These are phyloP conservation scores for Sporisorium graminicola DNA, from an alignment of 1,284 basidiomycete genomes.

Conservation along the genomic window DNA sequence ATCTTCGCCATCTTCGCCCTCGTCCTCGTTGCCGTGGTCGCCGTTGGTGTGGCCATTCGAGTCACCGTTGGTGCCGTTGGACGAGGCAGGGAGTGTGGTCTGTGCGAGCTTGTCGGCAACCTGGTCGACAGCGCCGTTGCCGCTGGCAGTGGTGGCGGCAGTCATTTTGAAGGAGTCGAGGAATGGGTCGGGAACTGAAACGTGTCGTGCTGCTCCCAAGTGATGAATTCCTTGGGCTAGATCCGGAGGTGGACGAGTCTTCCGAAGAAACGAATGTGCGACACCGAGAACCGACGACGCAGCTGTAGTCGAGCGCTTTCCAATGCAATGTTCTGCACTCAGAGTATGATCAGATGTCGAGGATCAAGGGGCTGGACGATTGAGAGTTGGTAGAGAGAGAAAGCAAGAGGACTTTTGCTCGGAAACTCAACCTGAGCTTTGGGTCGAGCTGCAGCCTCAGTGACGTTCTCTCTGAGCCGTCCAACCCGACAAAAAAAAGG, in stretches of 20 bases:
- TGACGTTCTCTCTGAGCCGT: background rate
- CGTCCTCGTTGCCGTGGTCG: conserved; percentile 13
- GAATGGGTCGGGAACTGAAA: background rate
- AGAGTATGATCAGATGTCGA: background rate
- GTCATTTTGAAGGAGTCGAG: background rate
- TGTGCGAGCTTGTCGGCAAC: conserved; percentile 46
- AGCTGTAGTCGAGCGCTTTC: background rate
- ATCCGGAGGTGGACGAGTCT: background rate
- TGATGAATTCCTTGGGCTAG: background rate
- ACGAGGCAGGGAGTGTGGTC: conserved; percentile 33
- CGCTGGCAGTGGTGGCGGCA: conserved; percentile 19
- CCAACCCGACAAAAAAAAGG: background rate
- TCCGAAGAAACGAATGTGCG: background rate
- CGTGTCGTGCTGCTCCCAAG: background rate
- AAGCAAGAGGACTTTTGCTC: background rate
- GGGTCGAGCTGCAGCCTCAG: background rate
- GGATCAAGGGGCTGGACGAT: background rate
- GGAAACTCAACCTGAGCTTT: conserved; percentile 4
- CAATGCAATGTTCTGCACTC: background rate
- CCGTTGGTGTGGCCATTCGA: conserved; percentile 24
- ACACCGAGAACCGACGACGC: background rate
- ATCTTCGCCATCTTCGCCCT: conserved; percentile 42
- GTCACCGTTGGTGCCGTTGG: conserved; percentile 32
- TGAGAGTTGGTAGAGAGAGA: background rate
- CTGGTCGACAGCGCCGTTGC: conserved; percentile 38